Conservation (phyloP, 1,139 yeast genomes). For the Kodamaea arcana region DNA sequence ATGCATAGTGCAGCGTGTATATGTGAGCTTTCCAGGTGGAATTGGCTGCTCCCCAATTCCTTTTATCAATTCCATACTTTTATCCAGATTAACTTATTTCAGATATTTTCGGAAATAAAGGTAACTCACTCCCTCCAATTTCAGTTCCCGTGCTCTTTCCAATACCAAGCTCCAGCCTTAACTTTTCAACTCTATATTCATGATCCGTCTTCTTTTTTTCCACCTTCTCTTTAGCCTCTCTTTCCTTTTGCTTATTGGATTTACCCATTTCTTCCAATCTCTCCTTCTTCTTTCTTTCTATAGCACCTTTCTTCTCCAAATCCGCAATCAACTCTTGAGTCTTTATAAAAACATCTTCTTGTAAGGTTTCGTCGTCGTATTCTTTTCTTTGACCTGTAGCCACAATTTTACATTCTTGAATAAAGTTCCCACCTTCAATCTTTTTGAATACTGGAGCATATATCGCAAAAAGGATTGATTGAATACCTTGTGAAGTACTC, state of each 20-base stretch:
- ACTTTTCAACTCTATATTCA: constrained; percentile 32
- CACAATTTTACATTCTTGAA: constrained; percentile 68
- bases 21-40: too few species aligned
- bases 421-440: constrained; percentile 60
- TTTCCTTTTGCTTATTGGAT: constrained; percentile 11
- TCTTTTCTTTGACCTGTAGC: constrained; percentile 46
- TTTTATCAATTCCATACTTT: too few species aligned
- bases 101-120: constrained; percentile 22
- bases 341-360: constrained; percentile 54
- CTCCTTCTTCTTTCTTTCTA: constrained; percentile 47
- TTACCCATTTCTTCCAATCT: constrained; percentile 16
- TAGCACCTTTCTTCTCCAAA: constrained; percentile 69
- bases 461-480: constrained; percentile 65
- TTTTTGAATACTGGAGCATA: constrained; percentile 65
- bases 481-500: constrained; percentile 74
- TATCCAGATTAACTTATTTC: constrained; percentile 5
- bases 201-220: constrained; percentile 26
- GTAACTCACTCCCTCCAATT: constrained; percentile 10
- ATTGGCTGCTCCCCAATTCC: too few species aligned
- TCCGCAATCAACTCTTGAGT: constrained; percentile 55
- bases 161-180: constrained; percentile 24
- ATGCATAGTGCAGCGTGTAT: too few species aligned
- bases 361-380: constrained; percentile 57
- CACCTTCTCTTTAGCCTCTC: constrained; percentile 16
- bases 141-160: background rate